These are phyloP conservation scores for Penicilliopsis zonata DNA, from an alignment of 495 filamentous ascomycete genomes.

Conservation along the genomic window DNA sequence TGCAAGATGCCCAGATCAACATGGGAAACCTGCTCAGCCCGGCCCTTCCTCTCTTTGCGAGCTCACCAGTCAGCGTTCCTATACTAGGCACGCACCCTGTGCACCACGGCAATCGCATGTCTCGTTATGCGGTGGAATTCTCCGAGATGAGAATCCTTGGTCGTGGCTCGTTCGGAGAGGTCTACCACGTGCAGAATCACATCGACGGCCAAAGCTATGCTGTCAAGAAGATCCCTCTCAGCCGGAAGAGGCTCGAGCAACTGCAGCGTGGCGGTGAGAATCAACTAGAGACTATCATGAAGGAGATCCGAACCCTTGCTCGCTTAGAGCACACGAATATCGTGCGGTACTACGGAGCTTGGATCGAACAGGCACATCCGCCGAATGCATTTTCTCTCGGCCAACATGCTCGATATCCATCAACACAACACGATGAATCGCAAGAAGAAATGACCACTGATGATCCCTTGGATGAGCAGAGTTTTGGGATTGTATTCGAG, in stretches of 20 bases:
- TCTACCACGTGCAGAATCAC: constrained; percentile 38
- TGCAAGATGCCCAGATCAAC: constrained; percentile 15
- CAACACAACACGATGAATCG: too few relatives aligned
- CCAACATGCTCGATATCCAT: constrained; percentile 10
- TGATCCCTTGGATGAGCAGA: constrained; percentile 15
- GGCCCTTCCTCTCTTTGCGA: constrained; percentile 18
- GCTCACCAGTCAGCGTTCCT: constrained; percentile 23
- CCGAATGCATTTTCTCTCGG: too few relatives aligned
- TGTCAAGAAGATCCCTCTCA: constrained; percentile 42
- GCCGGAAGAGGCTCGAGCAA: constrained; percentile 31
- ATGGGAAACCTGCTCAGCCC: constrained; percentile 10
- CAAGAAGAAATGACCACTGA: too few relatives aligned
- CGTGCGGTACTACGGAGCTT: constrained; percentile 41
- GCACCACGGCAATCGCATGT: constrained; percentile 11
- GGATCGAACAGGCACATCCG: constrained; percentile 35
- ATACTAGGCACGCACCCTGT: constrained; percentile 15
- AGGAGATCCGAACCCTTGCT: constrained; percentile 41
- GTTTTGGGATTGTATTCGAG: constrained; percentile 32
- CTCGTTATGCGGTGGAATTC: constrained; percentile 33
- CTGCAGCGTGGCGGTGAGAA: constrained; percentile 33
- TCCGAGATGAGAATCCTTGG: constrained; percentile 31
- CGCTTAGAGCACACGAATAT: constrained; percentile 41
- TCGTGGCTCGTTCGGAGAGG: constrained; percentile 40
- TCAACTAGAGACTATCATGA: constrained; percentile 37
- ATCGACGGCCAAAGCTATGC: constrained; percentile 41